Evolutionary conservation across 2,329 filamentous ascomycete species (phyloP), one percentile per base, ranked within the genome.

Genomic region (Aspergillus fijiensis): DNA sequence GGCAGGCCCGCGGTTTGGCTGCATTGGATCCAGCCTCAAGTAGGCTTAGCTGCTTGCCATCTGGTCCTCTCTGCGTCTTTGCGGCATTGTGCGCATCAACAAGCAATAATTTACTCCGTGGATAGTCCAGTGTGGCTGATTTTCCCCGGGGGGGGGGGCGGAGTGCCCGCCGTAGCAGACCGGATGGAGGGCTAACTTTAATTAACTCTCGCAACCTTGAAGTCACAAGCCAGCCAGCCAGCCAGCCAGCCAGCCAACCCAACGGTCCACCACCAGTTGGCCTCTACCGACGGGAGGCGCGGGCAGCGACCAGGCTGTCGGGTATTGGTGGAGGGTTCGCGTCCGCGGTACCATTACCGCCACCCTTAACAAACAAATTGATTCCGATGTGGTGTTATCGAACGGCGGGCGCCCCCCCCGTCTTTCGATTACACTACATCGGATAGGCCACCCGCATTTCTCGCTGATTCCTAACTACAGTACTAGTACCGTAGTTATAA

Each of bases 251-350:
- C 23, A 23, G 23, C 23, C 23, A 21, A 2, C 21, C 21, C 23
- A 60, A 60, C 55, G 57, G 60, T 52, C 52, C 50, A 60, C 52
- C 42, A 33, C 39, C 33, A 33, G 50, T 55, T 51, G 47, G 47
- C 53, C 50, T 48, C 56, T 56, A 51, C 54, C 54, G 45, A 61
- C 56, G 39, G 51, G 51, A 60, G 51, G 51, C 50, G 49, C 49
- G 51, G 54, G 42, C 48, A 61, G 59, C 55, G 16, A 61, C 64
- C 64, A 60, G 50, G 52, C 62, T 64, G 64, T 66, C 64, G 64
- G 27, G 64, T 61, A 56, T 60, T 53, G 52, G 51, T 39, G 58
- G 49, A 42, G 57, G 49, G 54, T 59, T 50, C 45, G 54, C 27
- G 29, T 35, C 33, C 51, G 39, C 11, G 39, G 29, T 35, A 29